Evolutionary conservation across 176 grass and related monocot genomes (phyloP), one percentile per base, ranked within the genome.

Genomic region (Oryza meridionalis): DNA sequence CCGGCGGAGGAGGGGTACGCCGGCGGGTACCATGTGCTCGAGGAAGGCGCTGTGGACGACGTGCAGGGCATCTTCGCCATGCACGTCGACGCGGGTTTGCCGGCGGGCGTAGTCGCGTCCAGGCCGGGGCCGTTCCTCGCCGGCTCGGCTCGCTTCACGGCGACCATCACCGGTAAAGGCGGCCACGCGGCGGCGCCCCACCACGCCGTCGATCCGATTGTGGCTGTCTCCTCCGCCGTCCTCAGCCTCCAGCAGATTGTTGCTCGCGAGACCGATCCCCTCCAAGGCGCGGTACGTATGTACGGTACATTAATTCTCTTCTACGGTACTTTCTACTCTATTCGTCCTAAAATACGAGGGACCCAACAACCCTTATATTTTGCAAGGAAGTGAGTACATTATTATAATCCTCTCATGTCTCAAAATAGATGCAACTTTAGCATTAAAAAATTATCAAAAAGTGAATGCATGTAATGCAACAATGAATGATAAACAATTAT

Each of bases 191-290:
- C 92, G 38, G 47, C 4, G 17, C 90, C 87, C 38, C 87, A 97
- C 8, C 19, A 1, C 82, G 3, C 46, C 69, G 70, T 94, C 31
- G 94, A 97, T 27, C 94, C 94, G 0, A 29, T 97, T 16, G 58
- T 92, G 19, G 79, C 94, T 0, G 74, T 80, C 1, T 63, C 87
- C 21, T 88, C 82, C 26, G 72, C 77, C 42, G 87, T 97, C 8
- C 85, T 94, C 21, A 79, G 82, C 62, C 88, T 97, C 9, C 94
- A 97, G 53, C 87, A 86, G 51, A 71, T 97, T 11, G 92, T 92
- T 22, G 89, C 94, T 2, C 84, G 92, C 22, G 92, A 94, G 59
- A 77, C 77, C 2, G 64, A 97, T 6, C 94, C 94, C 1, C 90
- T 97, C 4, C 87, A 97, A 17, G 85, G 77, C 45, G 85, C 87